Evolutionary conservation across 2,329 filamentous ascomycete genomes (phyloP), one percentile per base, ranked within the genome.

Genomic region (Atkinsonella hypoxylon): DNA sequence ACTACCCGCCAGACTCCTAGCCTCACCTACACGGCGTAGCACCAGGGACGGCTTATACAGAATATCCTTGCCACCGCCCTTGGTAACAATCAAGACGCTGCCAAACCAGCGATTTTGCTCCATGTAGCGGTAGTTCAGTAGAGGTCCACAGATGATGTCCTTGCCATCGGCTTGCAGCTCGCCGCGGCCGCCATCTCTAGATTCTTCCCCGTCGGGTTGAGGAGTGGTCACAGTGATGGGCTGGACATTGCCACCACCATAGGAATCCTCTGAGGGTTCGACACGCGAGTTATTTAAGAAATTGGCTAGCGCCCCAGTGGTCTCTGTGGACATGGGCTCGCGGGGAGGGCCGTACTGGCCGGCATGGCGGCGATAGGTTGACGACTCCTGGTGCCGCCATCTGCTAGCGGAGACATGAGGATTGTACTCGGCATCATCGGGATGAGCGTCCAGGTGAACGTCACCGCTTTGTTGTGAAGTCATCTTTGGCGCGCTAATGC

Each of bases 81-180:
- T 82, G 15, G 84, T 86, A 48, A 96, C 89, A 47, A 96, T 71
- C 59, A 96, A 71, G 8, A 95, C 86, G 64, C 89, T 95, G 52
- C 91, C 90, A 59, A 87, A 74, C 90, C 91, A 97, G 40, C 68
- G 70, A 30, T 75, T 76, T 59, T 83, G 79, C 56, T 84, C 80
- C 79, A 85, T 89, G 60, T 79, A 78, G 56, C 83, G 76, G 65
- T 89, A 91, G 68, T 91, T 91, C 55, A 91, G 69, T 56, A 91
- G 70, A 18, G 87, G 87, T 0, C 87, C 87, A 58, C 79, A 83
- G 13, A 85, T 72, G 30, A 89, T 75, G 54, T 86, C 79, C 60
- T 70, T 75, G 44, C 74, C 75, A 46, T 78, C 75, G 8, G 56
- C 56, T 13, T 59, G 57, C 17, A 56, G 56, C 26, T 58, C 53